Base-by-base conservation (phyloP, 2,329 filamentous ascomycete genomes). In the Fusarium sp. region DNA sequence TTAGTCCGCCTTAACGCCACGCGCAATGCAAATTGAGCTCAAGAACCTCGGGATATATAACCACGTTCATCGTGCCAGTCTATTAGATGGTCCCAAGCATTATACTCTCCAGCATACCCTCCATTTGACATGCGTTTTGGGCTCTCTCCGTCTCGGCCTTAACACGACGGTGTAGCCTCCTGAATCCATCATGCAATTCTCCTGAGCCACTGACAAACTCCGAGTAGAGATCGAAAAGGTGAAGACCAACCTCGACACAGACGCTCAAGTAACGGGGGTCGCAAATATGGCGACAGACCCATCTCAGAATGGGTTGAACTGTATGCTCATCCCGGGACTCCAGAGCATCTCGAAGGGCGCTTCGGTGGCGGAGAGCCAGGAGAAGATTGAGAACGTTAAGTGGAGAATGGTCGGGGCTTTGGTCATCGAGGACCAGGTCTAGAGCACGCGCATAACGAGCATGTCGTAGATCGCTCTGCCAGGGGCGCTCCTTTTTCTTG, bases 221-320 rank as follows among this genome's bases (percentile, higher is more conserved):
- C 30, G 92, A 90, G 79, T 98, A 99, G 40, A 98, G 83, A 76
- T 99, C 95, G 21, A 98, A 83, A 37, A 98, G 84, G 63, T 94
- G 86, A 75, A 97, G 87, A 18, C 91, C 90, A 23, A 96, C 89
- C 79, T 98, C 95, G 25, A 94, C 92, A 75, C 93, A 94, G 34
- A 97, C 83, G 64, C 87, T 87, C 49, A 96, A 89, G 78, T 96
- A 92, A 58, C 93, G 89, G 34, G 95, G 93, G 77, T 98, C 92
- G 41, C 90, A 86, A 72, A 99, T 91, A 80, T 95, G 89, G 72
- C 88, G 90, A 78, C 89, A 89, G 12, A 95, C 86, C 94, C 94
- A 98, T 76, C 87, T 88, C 54, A 99, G 83, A 14, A 98, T 86
- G 1, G 95, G 94, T 78, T 93, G 88, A 7, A 99, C 88, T 0